Percentiles rank a stretch among this genome's conserved stretches.
phyloP scores from a whole-genome alignment of 140 eudicot species.

The Ambrosia hybrid region DNA sequence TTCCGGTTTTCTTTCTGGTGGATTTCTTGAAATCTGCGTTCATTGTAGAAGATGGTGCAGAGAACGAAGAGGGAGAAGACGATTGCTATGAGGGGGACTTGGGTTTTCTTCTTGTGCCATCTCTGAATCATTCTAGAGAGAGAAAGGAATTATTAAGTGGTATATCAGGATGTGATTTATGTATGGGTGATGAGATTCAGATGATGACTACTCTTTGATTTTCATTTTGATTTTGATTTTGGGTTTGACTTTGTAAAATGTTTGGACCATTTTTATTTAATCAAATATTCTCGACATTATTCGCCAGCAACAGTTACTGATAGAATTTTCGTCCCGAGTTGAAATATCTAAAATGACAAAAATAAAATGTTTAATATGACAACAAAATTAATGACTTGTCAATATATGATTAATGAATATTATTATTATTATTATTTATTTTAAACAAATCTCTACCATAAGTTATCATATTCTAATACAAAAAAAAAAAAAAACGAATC shows the following conservation, averaged over 20 bases:
- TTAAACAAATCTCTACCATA: too few relatives aligned
- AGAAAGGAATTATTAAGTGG: not conserved
- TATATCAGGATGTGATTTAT: not conserved
- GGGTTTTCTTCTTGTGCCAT: constrained; percentile 56
- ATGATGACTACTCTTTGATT: not conserved
- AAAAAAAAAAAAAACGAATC: too few relatives aligned
- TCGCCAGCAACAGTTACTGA: too few relatives aligned
- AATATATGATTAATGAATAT: too few relatives aligned
- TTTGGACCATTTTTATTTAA: constrained; percentile 1
- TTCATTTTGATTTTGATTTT: not conserved
- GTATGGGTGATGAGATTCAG: not conserved
- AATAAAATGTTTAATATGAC: too few relatives aligned
- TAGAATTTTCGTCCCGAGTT: too few relatives aligned
- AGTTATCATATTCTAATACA: too few relatives aligned
- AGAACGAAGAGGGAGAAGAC: constrained; percentile 55
- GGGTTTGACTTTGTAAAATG: constrained; percentile 5
- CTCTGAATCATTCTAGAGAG: constrained; percentile 39
- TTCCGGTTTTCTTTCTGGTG: constrained; percentile 36
- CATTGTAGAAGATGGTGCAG: constrained; percentile 53
- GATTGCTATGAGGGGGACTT: constrained; percentile 57
- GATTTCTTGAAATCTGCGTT: constrained; percentile 48
- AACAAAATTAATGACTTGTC: too few relatives aligned
- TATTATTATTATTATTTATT: too few relatives aligned
- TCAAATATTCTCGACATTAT: constrained; percentile 4
- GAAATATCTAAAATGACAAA: too few relatives aligned